Evolutionary conservation across 257 asterid species (phyloP).

Genomic region (Solanum arcanum): DNA sequence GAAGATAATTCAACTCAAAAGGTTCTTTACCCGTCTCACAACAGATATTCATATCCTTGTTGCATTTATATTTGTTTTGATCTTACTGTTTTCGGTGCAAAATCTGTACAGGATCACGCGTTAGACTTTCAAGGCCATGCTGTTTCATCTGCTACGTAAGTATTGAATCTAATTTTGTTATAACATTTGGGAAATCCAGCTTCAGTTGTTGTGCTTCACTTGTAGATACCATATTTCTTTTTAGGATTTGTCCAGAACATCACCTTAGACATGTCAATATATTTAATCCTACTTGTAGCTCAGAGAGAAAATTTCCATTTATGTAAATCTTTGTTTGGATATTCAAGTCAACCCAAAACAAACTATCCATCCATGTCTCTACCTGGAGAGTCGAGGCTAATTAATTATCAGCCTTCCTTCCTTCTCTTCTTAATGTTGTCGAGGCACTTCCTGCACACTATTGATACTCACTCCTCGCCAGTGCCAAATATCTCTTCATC

Average conservation of each 20-base stretch:
- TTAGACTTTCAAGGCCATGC: background rate
- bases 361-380: background rate
- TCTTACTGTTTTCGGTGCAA: background rate
- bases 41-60: background rate
- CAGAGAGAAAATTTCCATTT: background rate
- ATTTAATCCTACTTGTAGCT: background rate
- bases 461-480: background rate
- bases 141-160: constrained; percentile 26
- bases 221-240: background rate
- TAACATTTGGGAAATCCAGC: background rate
- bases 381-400: background rate
- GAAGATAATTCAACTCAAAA: constrained; percentile 2
- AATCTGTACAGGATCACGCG: constrained; percentile 14
- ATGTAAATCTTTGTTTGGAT: background rate
- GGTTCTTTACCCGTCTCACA: background rate
- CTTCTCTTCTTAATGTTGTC: too few relatives aligned
- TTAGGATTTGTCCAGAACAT: background rate
- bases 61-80: background rate
- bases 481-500: background rate
- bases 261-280: background rate
- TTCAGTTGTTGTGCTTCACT: background rate
- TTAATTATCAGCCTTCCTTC: background rate
- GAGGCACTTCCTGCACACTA: background rate
- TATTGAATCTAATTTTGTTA: background rate
- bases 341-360: background rate